Evolutionary conservation across 1,139 yeast species (phyloP), one percentile per base, ranked within the genome.

Genomic region (Meyerozyma guilliermondii): DNA sequence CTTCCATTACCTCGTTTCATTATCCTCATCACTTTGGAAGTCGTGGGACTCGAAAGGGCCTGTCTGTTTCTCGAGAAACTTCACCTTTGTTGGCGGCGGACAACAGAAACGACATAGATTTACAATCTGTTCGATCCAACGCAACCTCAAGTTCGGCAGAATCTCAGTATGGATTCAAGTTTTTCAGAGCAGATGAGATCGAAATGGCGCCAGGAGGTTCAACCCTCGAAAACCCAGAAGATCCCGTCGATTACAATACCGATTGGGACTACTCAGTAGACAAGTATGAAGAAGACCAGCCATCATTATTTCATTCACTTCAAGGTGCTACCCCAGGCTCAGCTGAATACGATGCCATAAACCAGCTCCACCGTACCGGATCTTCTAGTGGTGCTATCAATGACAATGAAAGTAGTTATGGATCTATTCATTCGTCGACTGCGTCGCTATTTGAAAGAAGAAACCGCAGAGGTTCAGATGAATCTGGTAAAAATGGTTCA

Each of bases 171-270:
- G 62, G 74, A 39, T 92, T 92, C 65, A 75, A 80, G 47, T 91
- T 89, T 60, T 92, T 92, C 62, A 80, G 92, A 7, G 71, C 84
- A 7, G 88, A 85, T 46, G 95, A 88, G 53, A 81, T 92, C 39
- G 91, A 85, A 54, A 71, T 74, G 46, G 97, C 98, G 1, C 94
- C 86, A 42, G 97, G 97, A 39, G 79, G 94, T 1, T 85, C 95
- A 1, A 87, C 94, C 1, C 65, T 85, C 51, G 89, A 85, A 43
- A 76, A 78, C 50, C 72, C 69, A 2, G 72, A 69, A 38, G 76
- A 69, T 42, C 73, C 73, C 3, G 75, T 78, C 11, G 83, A 80
- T 53, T 81, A 80, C 54, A 83, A 84, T 55, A 81, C 87, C 18
- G 73, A 80, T 50, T 84, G 94, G 92, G 87, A 72, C 45, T 71